phyloP scores from a whole-genome alignment of 2,329 filamentous ascomycete species.

The Tolypocladium ovalisporum region DNA sequence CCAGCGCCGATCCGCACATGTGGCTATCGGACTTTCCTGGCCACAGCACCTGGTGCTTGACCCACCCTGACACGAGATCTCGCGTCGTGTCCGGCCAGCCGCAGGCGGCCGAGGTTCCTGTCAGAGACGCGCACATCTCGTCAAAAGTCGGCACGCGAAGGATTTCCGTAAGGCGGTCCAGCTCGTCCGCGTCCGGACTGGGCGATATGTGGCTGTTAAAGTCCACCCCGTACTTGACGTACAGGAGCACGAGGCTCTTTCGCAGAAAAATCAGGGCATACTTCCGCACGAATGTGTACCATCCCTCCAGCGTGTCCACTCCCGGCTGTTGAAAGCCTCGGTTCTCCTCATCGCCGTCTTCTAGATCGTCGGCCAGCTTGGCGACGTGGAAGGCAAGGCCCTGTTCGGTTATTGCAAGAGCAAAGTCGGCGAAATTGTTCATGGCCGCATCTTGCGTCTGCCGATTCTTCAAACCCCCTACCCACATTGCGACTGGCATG shows the following conservation, averaged over 20 bases:
- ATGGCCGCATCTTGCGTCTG: constrained; percentile 34
- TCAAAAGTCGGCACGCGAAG: constrained; percentile 70
- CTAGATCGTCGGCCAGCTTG: constrained; percentile 14
- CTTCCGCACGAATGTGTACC: constrained; percentile 55
- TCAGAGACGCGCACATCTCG: constrained; percentile 59
- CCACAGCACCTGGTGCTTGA: constrained; percentile 49
- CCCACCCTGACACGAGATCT: constrained; percentile 56
- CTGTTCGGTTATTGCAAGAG: constrained; percentile 33
- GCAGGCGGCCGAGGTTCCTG: constrained; percentile 28
- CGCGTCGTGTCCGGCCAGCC: constrained; percentile 38
- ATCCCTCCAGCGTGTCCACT: constrained; percentile 40
- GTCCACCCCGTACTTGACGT: constrained; percentile 81
- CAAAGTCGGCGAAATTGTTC: constrained; percentile 45
- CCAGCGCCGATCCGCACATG: constrained; percentile 31
- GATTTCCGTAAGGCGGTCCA: constrained; percentile 67
- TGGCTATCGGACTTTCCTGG: constrained; percentile 14
- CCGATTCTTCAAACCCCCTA: constrained; percentile 31
- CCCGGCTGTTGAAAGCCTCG: constrained; percentile 43
- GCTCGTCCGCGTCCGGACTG: constrained; percentile 59
- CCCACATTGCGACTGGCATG: constrained; percentile 38
- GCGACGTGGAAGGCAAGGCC: constrained; percentile 28
- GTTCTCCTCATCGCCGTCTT: constrained; percentile 25
- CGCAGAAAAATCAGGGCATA: constrained; percentile 88
- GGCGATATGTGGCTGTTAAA: constrained; percentile 61
- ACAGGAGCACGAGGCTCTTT: constrained; percentile 72